phyloP scores from a whole-genome alignment of 352 stramenopile genomes.

The Plasmopara viticola region DNA sequence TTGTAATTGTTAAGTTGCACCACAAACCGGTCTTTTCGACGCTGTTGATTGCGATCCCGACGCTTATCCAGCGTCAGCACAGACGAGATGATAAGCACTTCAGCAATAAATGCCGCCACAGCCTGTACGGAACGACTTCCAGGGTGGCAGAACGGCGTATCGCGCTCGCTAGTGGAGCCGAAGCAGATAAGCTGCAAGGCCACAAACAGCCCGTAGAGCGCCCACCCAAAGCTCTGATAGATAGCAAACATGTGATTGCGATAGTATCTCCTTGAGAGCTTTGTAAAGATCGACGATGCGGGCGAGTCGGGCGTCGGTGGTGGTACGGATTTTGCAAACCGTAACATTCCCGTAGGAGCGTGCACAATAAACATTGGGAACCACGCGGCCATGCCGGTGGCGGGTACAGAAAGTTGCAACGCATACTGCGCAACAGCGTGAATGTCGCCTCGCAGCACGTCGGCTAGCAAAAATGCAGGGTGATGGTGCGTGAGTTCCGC shows the following conservation, averaged over 20 bases:
- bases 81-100: constrained; percentile 76
- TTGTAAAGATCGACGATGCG: constrained; percentile 12
- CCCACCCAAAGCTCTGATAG: constrained; percentile 61
- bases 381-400: constrained; percentile 55
- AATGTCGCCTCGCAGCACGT: constrained; percentile 30
- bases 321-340: constrained; percentile 26
- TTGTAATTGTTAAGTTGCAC: constrained; percentile 83
- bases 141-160: constrained; percentile 35
- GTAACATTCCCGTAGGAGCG: constrained; percentile 15
- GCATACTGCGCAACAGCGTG: constrained; percentile 35
- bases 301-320: constrained; percentile 15
- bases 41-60: constrained; percentile 27
- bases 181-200: constrained; percentile 36
- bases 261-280: constrained; percentile 24
- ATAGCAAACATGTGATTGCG: constrained; percentile 58
- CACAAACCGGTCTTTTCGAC: constrained; percentile 43
- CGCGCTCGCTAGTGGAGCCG: constrained; percentile 4
- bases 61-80: constrained; percentile 55
- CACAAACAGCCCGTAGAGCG: constrained; percentile 50
- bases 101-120: constrained; percentile 58
- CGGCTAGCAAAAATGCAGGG: constrained; percentile 27
- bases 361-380: constrained; percentile 49
- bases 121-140: constrained; percentile 48
- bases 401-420: constrained; percentile 38
- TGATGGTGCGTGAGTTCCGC: constrained; percentile 45